Evolutionary conservation across 2,329 filamentous ascomycete genomes (phyloP).

Genomic region (Ascochyta viciae-villosae): DNA sequence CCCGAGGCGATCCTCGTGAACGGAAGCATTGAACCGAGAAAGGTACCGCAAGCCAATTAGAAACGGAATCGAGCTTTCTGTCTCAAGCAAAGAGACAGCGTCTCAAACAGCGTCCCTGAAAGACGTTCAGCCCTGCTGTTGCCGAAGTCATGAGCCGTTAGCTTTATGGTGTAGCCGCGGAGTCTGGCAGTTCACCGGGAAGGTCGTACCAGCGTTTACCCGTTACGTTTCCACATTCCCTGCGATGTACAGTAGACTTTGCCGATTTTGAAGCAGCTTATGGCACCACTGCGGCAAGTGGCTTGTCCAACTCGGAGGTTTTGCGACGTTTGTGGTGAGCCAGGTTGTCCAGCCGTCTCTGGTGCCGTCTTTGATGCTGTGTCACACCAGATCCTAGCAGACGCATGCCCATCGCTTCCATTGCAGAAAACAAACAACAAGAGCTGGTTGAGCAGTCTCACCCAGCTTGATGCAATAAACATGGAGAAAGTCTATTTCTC

Average conservation of each 20-base stretch:
- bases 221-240: conserved; percentile 5
- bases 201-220: background rate
- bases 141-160: background rate
- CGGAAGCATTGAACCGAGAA: background rate
- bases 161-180: background rate
- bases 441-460: conserved; percentile 14
- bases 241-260: conserved; percentile 1
- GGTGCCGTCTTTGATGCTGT: conserved; percentile 21
- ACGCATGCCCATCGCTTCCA: conserved; percentile 16
- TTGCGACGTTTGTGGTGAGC: conserved; percentile 24
- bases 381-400: conserved; percentile 24
- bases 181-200: background rate
- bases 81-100: conserved; percentile 2
- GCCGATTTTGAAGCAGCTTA: conserved; percentile 18
- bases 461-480: conserved; percentile 3
- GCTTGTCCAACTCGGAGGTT: conserved; percentile 27
- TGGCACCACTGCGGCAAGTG: conserved; percentile 22
- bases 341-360: conserved; percentile 22
- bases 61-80: background rate
- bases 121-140: conserved; percentile 1
- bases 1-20: conserved; percentile 5
- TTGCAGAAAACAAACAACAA: conserved; percentile 25
- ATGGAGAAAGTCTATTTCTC: background rate
- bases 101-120: conserved; percentile 1
- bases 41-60: background rate